A percentile compares a stretch with the other conserved stretches of the same genome.
Conservation (phyloP, 1,139 yeast genomes). For the Yamadazyma siamensis region DNA sequence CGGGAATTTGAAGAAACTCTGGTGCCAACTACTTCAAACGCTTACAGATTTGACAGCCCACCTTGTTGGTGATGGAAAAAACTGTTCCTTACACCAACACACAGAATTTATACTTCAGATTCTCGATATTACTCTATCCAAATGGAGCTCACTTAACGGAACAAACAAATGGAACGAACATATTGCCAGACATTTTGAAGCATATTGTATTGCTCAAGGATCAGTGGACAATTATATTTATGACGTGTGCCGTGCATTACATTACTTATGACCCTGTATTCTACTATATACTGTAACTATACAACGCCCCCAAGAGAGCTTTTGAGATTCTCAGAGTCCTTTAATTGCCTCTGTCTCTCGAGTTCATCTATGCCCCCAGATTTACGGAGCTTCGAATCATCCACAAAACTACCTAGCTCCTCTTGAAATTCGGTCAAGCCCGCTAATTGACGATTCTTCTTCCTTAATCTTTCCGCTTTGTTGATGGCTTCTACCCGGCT, state of each 20-base stretch:
- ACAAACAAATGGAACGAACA: slow-evolving; percentile 2
- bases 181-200: slow-evolving; percentile 1
- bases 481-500: slow-evolving; percentile 82
- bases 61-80: slow-evolving; percentile 1
- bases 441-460: slow-evolving; percentile 62
- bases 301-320: slow-evolving; percentile 16
- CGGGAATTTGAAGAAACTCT: slow-evolving; percentile 11
- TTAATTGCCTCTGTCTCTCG: slow-evolving; percentile 63
- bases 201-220: background rate
- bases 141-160: slow-evolving; percentile 4
- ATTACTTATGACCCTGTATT: slow-evolving; percentile 2
- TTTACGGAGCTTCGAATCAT: slow-evolving; percentile 66
- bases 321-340: slow-evolving; percentile 67
- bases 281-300: background rate
- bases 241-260: slow-evolving; percentile 2
- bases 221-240: slow-evolving; percentile 1
- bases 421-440: slow-evolving; percentile 69
- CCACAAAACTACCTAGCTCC: slow-evolving; percentile 86
- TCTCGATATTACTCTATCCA: slow-evolving; percentile 3
- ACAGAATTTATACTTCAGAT: slow-evolving; percentile 4
- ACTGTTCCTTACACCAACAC: slow-evolving; percentile 3
- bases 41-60: slow-evolving; percentile 3
- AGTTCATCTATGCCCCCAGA: slow-evolving; percentile 89
- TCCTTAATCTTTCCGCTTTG: slow-evolving; percentile 78
- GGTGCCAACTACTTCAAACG: slow-evolving; percentile 10